Conservation (phyloP, 164 flowering plant genomes). For the Tetrastigma voinierianum region DNA sequence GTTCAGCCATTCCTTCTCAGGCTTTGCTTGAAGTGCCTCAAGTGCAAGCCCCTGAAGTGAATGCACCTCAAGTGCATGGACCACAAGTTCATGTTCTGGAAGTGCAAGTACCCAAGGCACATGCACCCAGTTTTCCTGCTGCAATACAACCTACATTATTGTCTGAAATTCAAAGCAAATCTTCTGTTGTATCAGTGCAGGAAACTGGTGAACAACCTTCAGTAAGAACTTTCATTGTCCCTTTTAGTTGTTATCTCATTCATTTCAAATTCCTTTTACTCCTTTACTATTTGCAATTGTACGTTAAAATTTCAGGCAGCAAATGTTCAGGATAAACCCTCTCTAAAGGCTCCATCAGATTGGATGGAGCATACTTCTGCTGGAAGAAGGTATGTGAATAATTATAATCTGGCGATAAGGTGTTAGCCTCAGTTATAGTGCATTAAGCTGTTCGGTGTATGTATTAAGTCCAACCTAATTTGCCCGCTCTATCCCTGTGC, state of each 20-base stretch:
- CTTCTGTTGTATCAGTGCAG: conserved; percentile 12
- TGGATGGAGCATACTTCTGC: conserved; percentile 56
- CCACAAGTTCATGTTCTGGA: no score
- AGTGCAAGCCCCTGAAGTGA: no score
- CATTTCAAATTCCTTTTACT: not conserved
- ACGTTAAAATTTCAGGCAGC: conserved; percentile 26
- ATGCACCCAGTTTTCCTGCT: conserved; percentile 9
- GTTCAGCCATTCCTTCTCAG: no score
- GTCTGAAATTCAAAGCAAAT: conserved; percentile 15
- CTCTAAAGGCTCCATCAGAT: conserved; percentile 18
- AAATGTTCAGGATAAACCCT: conserved; percentile 15
- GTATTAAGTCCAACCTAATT: not conserved
- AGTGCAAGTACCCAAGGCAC: conserved; percentile 14
- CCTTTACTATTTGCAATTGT: not conserved
- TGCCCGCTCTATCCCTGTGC: not conserved
- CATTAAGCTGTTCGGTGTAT: no score
- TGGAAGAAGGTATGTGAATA: conserved; percentile 41
- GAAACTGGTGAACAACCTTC: conserved; percentile 16
- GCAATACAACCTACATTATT: conserved; percentile 11
- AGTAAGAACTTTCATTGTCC: conserved; percentile 7
- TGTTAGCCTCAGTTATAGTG: no score
- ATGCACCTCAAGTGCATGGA: no score
- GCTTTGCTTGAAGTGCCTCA: no score
- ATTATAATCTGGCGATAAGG: not conserved
- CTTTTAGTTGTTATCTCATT: not conserved